phyloP scores from a whole-genome alignment of 495 filamentous ascomycete genomes.

The Evernia prunastri region DNA sequence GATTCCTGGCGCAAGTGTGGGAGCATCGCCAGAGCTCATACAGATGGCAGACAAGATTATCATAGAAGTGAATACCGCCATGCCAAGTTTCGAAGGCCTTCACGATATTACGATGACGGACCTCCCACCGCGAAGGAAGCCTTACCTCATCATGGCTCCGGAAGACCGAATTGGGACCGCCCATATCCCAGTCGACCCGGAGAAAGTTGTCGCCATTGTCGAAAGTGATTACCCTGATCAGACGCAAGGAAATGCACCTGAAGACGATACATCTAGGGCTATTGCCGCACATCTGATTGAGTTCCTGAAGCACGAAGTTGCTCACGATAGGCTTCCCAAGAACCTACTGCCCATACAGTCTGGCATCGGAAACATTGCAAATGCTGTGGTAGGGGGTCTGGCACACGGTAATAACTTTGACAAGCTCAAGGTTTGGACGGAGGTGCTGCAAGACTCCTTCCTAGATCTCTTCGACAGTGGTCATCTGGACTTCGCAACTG shows the following conservation, averaged over 20 bases:
- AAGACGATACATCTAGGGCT: constrained; percentile 61
- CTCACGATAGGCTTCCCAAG: constrained; percentile 65
- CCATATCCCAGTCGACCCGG: constrained; percentile 82
- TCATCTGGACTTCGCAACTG: constrained; percentile 83
- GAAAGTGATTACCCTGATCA: constrained; percentile 81
- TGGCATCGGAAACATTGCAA: constrained; percentile 92
- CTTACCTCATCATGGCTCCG: constrained; percentile 73
- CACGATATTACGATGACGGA: constrained; percentile 89
- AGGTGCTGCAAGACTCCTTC: constrained; percentile 91
- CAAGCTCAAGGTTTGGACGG: constrained; percentile 88
- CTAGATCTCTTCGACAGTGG: constrained; percentile 89
- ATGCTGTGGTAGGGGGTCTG: constrained; percentile 83
- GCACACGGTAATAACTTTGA: constrained; percentile 69
- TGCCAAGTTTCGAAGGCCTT: constrained; percentile 79
- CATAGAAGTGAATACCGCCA: constrained; percentile 85
- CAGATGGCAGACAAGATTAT: constrained; percentile 91
- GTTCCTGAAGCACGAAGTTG: constrained; percentile 77
- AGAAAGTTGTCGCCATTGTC: constrained; percentile 79
- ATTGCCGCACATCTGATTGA: constrained; percentile 82
- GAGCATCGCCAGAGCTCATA: constrained; percentile 77
- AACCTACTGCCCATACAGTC: constrained; percentile 81
- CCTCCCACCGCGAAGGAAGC: constrained; percentile 72
- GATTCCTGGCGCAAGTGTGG: constrained; percentile 80
- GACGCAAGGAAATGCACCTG: constrained; percentile 68
- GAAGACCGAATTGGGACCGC: constrained; percentile 77